phyloP scores from a whole-genome alignment of 345 rosid genomes.

The Lepidium sativum region DNA sequence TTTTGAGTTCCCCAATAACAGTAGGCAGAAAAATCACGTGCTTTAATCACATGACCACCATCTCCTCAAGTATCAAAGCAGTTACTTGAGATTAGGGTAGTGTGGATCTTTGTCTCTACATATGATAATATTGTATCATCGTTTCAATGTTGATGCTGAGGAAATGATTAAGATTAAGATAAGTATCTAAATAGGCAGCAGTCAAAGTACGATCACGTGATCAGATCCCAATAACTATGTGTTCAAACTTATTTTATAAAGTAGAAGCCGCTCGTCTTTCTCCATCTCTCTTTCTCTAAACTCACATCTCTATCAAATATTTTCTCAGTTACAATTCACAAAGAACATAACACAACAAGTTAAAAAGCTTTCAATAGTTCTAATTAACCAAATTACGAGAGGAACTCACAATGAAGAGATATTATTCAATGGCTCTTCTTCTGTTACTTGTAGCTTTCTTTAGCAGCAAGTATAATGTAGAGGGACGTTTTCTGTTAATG shows the following conservation, averaged over 20 bases:
- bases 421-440: constrained; percentile 6
- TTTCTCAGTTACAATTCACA: neutral
- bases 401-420: constrained; percentile 18
- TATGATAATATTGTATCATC: constrained; percentile 12
- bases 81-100: constrained; percentile 13
- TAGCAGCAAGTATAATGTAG: constrained; percentile 16
- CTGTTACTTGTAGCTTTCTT: constrained; percentile 22
- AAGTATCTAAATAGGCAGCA: constrained; percentile 12
- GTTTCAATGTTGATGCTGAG: neutral
- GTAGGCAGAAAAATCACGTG: constrained; percentile 27
- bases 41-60: constrained; percentile 27
- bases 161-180: constrained; percentile 14
- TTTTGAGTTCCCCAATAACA: constrained; percentile 30
- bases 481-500: constrained; percentile 21
- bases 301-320: constrained; percentile 2
- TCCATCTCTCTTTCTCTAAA: constrained; percentile 10
- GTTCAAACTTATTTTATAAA: constrained; percentile 16
- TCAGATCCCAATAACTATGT: constrained; percentile 30
- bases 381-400: neutral
- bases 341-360: neutral
- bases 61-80: constrained; percentile 14
- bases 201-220: constrained; percentile 30
- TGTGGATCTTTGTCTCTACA: constrained; percentile 20
- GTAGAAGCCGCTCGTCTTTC: constrained; percentile 7
- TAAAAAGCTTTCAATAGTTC: neutral